Base-by-base conservation (phyloP, 1,284 basidiomycete species). In the Cryptococcus jaspeensis region DNA sequence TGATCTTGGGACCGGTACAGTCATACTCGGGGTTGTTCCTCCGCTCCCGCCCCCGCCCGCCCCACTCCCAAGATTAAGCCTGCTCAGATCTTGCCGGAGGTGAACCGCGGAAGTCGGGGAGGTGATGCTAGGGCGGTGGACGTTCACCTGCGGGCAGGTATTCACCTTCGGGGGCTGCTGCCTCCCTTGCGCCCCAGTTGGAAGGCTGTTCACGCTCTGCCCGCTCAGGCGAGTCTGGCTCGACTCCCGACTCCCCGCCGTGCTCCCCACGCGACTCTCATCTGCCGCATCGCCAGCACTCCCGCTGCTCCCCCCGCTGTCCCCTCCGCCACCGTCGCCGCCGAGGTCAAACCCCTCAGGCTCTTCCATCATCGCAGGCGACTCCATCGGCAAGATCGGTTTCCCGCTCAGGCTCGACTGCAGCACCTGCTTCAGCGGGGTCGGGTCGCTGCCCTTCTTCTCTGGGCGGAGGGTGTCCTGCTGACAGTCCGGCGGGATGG, bases 371-470 rank as follows among this genome's bases (percentile, higher is more conserved):
- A 58, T 18, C 23, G n/a, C 40, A 6, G 59, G 59, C n/a, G 56
- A 61, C 13, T 61, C 59, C 3, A 50, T 45, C 12, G 50, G 20
- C 35, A 37, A n/a, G 28, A 32, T 32, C 46, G 25, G 18, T 7
- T 35, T 35, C 28, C 51, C 42, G 47, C 22, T 35, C 28, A 32
- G 4, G 28, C 28, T 32, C 28, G 28, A 32, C 5, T 32, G 36
- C 12, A 56, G 20, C 1, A 59, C 50, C 16, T 67, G 56, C 22
- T 63, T 55, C 5, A 69, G 39, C 3, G 67, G 65, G 4, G 67
- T 67, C 16, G 67, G 65, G 37, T 69, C 67, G 1, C 65, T 64
- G 7, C 32, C 45, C 37, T 65, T 65, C 50, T 69, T 69, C 12
- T 52, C 41, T 23, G 44, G 38, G 22, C 50, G 38, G n/a, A 38